Evolutionary conservation across 805 yeast species (phyloP).

Genomic region (Cyberlindnera nakhonratchasimensis): DNA sequence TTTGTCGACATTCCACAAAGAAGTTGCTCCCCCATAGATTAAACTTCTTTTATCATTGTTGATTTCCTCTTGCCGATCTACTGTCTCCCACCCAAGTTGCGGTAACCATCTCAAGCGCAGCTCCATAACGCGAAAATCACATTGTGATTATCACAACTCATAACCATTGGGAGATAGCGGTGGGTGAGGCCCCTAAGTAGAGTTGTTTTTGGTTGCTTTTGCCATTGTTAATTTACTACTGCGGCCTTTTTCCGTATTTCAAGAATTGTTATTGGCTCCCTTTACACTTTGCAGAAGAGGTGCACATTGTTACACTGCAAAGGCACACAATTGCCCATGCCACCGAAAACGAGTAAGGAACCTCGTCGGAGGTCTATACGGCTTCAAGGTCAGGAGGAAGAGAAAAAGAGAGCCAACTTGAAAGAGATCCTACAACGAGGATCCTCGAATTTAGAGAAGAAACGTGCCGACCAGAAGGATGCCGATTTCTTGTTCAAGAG

Average conservation of each 20-base stretch:
- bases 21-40: no score
- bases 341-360: slow-evolving; percentile 9
- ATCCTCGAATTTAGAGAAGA: slow-evolving; percentile 13
- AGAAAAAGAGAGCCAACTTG: slow-evolving; percentile 21
- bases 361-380: slow-evolving; percentile 18
- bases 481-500: slow-evolving; percentile 26
- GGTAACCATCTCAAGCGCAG: neutral
- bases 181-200: no score
- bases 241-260: no score
- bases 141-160: neutral
- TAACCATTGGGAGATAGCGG: no score
- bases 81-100: no score
- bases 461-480: slow-evolving; percentile 18
- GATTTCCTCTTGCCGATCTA: neutral
- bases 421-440: slow-evolving; percentile 25
- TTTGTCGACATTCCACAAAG: no score
- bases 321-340: slow-evolving; percentile 1
- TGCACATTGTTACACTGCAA: no score
- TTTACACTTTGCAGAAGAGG: no score
- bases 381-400: slow-evolving; percentile 13
- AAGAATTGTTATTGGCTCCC: no score
- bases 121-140: slow-evolving; percentile 5
- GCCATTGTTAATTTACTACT: neutral
- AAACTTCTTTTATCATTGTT: no score
- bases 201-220: neutral